Evolutionary conservation across 805 yeast genomes (phyloP).

Genomic region (Crinitomyces ghanaensis): DNA sequence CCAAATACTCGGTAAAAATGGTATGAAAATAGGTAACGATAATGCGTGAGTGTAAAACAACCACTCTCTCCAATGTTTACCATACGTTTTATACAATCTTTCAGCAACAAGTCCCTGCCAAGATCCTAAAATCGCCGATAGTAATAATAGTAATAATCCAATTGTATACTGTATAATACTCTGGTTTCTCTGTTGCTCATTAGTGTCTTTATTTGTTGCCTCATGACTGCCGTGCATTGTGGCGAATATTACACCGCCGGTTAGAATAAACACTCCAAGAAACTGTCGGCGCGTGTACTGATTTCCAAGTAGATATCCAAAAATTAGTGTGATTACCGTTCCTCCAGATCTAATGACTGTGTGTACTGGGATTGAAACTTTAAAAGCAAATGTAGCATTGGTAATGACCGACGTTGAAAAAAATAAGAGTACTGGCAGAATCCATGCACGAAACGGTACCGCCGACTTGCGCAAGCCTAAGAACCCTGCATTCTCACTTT

Average conservation of each 20-base stretch:
- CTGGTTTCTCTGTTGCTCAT: too few relatives aligned
- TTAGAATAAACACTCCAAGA: conserved; percentile 38
- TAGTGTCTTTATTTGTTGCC: too few relatives aligned
- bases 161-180: too few relatives aligned
- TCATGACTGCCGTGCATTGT: conserved; percentile 19
- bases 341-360: conserved; percentile 56
- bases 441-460: conserved; percentile 27
- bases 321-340: conserved; percentile 45
- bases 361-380: conserved; percentile 55
- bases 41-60: conserved; percentile 50
- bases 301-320: conserved; percentile 41
- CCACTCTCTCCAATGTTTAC: conserved; percentile 54
- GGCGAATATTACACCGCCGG: conserved; percentile 43
- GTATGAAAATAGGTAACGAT: conserved; percentile 41
- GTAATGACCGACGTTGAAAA: conserved; percentile 42
- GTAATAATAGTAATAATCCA: conserved; percentile 33
- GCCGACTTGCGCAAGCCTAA: conserved; percentile 23
- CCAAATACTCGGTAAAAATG: conserved; percentile 26
- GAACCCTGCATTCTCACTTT: too few relatives aligned
- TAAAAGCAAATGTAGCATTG: conserved; percentile 44
- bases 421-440: conserved; percentile 38
- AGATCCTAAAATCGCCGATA: conserved; percentile 42
- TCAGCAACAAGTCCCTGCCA: conserved; percentile 51
- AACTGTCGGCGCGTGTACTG: conserved; percentile 37
- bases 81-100: conserved; percentile 36